These are phyloP conservation scores for Xylariaceae sp. DNA, from an alignment of 2,329 filamentous ascomycete species.

Conservation along the genomic window DNA sequence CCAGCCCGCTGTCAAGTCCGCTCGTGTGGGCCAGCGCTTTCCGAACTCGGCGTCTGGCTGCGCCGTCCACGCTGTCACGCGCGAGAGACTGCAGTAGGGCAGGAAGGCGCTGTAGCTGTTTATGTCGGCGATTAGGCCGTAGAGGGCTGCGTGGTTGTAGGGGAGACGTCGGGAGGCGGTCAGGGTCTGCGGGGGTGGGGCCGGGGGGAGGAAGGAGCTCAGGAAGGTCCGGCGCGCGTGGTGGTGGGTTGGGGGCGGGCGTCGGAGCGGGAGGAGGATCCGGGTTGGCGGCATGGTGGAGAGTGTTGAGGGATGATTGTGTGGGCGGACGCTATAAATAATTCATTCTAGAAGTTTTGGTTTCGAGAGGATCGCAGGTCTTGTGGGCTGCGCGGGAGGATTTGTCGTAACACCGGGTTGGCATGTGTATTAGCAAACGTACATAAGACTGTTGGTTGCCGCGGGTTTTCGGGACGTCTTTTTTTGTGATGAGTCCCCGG, in stretches of 20 bases:
- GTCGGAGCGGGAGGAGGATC: slow-evolving; percentile 7
- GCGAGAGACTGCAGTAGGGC: slow-evolving; percentile 78
- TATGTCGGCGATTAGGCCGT: slow-evolving; percentile 82
- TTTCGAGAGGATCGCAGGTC: neutral
- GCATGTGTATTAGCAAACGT: neutral
- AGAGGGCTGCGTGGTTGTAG: slow-evolving; percentile 66
- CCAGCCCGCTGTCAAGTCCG: slow-evolving; percentile 80
- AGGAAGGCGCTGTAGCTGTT: slow-evolving; percentile 79
- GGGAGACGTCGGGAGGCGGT: slow-evolving; percentile 70
- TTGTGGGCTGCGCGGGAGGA: neutral
- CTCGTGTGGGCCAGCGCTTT: slow-evolving; percentile 63
- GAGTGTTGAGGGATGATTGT: neutral
- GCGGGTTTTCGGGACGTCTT: neutral
- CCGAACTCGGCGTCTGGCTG: slow-evolving; percentile 33
- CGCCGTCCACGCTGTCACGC: slow-evolving; percentile 68
- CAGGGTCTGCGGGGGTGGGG: slow-evolving; percentile 52
- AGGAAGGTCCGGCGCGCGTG: slow-evolving; percentile 27
- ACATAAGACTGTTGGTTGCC: neutral
- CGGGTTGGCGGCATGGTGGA: slow-evolving; percentile 16
- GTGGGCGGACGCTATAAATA: slow-evolving; percentile 7
- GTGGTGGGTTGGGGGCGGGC: slow-evolving; percentile 9
- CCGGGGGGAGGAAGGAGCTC: slow-evolving; percentile 26
- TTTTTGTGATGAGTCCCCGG: neutral
- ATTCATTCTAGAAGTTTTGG: slow-evolving; percentile 9
- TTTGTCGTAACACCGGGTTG: neutral